phyloP scores from a whole-genome alignment of 177 flowering plant species.

The Vitis hybrid region DNA sequence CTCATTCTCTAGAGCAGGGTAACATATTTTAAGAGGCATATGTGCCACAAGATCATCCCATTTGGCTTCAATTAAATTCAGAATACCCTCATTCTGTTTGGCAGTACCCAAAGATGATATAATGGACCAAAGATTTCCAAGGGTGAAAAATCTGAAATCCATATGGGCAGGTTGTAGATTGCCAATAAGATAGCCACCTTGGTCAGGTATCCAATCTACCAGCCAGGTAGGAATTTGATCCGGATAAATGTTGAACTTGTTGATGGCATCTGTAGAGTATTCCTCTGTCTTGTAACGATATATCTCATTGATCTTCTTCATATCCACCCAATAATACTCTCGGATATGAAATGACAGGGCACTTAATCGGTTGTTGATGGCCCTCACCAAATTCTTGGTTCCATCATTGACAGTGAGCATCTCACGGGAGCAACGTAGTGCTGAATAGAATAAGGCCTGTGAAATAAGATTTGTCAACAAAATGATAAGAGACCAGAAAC shows the following conservation, averaged over 20 bases:
- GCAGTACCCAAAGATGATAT: constrained; percentile 36
- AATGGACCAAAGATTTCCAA: constrained; percentile 45
- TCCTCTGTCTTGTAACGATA: constrained; percentile 51
- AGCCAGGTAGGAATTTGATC: constrained; percentile 51
- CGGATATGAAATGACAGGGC: constrained; percentile 45
- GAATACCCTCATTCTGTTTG: constrained; percentile 38
- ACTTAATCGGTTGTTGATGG: constrained; percentile 40
- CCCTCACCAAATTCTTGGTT: constrained; percentile 39
- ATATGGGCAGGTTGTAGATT: constrained; percentile 47
- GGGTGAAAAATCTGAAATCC: constrained; percentile 47
- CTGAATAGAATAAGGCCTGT: constrained; percentile 46
- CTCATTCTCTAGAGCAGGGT: constrained; percentile 39
- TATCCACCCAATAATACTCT: constrained; percentile 48
- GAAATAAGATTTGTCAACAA: constrained; percentile 10
- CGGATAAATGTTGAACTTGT: constrained; percentile 48
- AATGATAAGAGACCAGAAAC: not conserved
- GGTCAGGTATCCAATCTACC: constrained; percentile 44
- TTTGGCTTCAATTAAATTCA: constrained; percentile 39
- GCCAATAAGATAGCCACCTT: constrained; percentile 44
- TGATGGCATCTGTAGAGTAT: constrained; percentile 43
- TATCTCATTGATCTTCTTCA: constrained; percentile 43
- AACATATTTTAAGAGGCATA: constrained; percentile 47
- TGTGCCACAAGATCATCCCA: constrained; percentile 45
- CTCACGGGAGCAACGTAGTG: constrained; percentile 41
- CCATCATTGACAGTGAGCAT: constrained; percentile 44